phyloP scores from a whole-genome alignment of 164 flowering plant genomes.

The Amborella trichopoda region DNA sequence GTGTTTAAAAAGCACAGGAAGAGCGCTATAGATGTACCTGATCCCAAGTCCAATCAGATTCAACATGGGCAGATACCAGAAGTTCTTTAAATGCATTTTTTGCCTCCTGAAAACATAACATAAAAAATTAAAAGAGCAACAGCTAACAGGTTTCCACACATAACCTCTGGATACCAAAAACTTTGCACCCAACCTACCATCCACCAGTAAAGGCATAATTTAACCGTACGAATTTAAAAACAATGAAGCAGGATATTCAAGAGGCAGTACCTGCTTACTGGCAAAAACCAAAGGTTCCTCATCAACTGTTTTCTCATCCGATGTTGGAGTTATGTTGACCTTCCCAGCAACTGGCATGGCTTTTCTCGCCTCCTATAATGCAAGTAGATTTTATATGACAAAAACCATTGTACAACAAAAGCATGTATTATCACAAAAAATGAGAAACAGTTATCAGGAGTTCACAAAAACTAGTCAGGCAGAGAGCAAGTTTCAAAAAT shows the following conservation, averaged over 20 bases:
- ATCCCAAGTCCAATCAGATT: conserved; percentile 97
- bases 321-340: conserved; percentile 28
- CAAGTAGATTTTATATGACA: neutral
- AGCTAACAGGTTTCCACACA: neutral
- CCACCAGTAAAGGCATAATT: too few relatives aligned
- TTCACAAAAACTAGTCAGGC: neutral
- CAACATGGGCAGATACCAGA: conserved; percentile 81
- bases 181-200: too few relatives aligned
- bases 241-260: neutral
- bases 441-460: neutral
- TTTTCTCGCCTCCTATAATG: conserved; percentile 54
- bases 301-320: conserved; percentile 62
- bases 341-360: conserved; percentile 67
- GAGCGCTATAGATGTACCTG: conserved; percentile 37
- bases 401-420: neutral
- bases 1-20: too few relatives aligned
- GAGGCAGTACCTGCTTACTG: conserved; percentile 73
- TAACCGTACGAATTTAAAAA: too few relatives aligned
- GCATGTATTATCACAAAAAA: neutral
- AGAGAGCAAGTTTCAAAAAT: neutral
- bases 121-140: conserved; percentile 1
- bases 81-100: conserved; percentile 88
- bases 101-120: conserved; percentile 81
- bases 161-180: too few relatives aligned
- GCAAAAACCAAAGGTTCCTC: conserved; percentile 74